Percentiles rank a stretch among this genome's conserved stretches.
Evolutionary conservation across 768 basidiomycete species (phyloP).

Genomic region (Suillus americanus): DNA sequence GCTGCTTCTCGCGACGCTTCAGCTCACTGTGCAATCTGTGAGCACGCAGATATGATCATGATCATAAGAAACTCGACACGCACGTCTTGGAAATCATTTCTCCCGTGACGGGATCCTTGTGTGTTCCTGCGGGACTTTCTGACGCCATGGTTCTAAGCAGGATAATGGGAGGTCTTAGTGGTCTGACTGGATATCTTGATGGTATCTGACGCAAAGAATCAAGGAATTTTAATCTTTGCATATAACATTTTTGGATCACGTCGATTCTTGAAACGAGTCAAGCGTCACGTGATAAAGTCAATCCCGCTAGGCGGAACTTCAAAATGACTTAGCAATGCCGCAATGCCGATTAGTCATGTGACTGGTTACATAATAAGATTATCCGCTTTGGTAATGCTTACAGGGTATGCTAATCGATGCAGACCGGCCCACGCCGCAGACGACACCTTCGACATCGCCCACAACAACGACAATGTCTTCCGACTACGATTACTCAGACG

Average conservation of each 20-base stretch:
- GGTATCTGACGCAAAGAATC: constrained; percentile 2
- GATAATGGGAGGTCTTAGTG: not conserved
- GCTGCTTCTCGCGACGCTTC: constrained; percentile 88
- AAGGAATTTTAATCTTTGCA: constrained; percentile 16
- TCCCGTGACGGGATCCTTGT: constrained; percentile 86
- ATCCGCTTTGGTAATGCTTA: constrained; percentile 5
- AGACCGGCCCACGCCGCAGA: constrained; percentile 1
- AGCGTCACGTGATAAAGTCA: not conserved
- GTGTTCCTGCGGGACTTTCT: constrained; percentile 34
- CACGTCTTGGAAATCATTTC: constrained; percentile 98
- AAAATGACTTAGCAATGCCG: not conserved
- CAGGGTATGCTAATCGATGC: constrained; percentile 3
- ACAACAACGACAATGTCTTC: constrained; percentile 46
- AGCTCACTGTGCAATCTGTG: constrained; percentile 64
- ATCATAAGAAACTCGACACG: constrained; percentile 28
- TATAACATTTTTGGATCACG: constrained; percentile 19
- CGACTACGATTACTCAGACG: constrained; percentile 72
- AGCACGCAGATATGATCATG: constrained; percentile 23
- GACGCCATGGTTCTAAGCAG: constrained; percentile 36
- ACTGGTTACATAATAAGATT: not conserved
- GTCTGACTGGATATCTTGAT: constrained; percentile 5
- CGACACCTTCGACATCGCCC: constrained; percentile 16
- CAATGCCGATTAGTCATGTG: not conserved
- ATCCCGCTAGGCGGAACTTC: not conserved
- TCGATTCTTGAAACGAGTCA: constrained; percentile 17